Conservation (phyloP, 2,329 filamentous ascomycete genomes). For the Colletotrichum limetticola region DNA sequence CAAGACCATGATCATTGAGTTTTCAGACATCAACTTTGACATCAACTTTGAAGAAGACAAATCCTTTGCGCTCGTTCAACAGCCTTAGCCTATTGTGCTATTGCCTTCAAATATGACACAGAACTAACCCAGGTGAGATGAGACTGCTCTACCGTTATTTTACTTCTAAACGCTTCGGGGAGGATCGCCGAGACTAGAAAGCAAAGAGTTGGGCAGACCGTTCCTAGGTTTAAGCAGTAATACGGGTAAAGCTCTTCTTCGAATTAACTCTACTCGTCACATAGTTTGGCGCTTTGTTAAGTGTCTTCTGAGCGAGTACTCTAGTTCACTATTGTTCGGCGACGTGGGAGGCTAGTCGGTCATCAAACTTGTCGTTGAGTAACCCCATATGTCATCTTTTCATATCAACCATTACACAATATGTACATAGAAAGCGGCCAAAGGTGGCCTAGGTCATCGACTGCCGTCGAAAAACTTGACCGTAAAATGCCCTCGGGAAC, state of each 20-base stretch:
- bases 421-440: slow-evolving; percentile 27
- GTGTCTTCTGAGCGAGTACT: background rate
- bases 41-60: no score
- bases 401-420: slow-evolving; percentile 21
- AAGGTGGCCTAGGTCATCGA: background rate
- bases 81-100: background rate
- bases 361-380: background rate
- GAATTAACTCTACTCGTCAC: background rate
- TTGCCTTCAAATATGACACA: background rate
- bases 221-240: background rate
- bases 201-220: background rate
- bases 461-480: background rate
- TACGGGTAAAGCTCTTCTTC: background rate
- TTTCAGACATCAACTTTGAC: background rate
- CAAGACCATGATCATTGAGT: background rate
- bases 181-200: background rate
- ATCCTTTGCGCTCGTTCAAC: background rate
- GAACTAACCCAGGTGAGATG: background rate
- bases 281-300: background rate
- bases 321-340: background rate
- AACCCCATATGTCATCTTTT: background rate
- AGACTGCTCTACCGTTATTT: background rate
- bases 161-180: background rate
- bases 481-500: background rate
- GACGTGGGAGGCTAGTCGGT: background rate